Evolutionary conservation across 495 filamentous ascomycete species (phyloP).

Genomic region (Penicillium desertorum): DNA sequence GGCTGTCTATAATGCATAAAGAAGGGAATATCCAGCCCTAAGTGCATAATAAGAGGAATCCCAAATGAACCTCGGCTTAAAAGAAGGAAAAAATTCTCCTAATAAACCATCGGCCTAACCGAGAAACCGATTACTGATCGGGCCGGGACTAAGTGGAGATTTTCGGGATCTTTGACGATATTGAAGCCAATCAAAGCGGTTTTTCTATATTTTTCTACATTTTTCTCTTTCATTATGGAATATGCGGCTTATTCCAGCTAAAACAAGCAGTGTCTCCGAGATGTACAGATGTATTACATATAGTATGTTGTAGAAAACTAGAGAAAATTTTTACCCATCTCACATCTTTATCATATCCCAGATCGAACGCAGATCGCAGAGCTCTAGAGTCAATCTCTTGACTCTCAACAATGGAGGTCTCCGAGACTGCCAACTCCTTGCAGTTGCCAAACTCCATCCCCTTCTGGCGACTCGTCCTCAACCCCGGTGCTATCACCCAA

Average conservation of each 20-base stretch:
- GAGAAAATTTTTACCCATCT: not conserved
- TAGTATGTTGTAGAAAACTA: not conserved
- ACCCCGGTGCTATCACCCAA: conserved; percentile 48
- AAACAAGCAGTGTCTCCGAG: conserved; percentile 23
- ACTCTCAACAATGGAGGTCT: conserved; percentile 11
- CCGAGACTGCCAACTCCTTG: conserved; percentile 9
- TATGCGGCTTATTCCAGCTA: not conserved
- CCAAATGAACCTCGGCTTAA: conserved; percentile 11
- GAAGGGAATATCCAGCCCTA: not conserved
- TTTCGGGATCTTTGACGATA: not conserved
- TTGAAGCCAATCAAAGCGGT: not conserved
- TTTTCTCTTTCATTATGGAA: not conserved
- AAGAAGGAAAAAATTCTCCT: not conserved
- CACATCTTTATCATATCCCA: not conserved
- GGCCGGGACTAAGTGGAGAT: not conserved
- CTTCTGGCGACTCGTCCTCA: conserved; percentile 39
- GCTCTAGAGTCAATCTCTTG: too few species aligned
- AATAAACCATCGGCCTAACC: conserved; percentile 1
- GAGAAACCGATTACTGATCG: conserved; percentile 15
- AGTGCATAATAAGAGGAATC: not conserved
- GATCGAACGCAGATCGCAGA: not conserved
- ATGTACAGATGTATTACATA: not conserved
- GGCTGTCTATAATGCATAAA: too few species aligned
- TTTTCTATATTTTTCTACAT: not conserved
- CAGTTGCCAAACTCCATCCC: conserved; percentile 23